These are phyloP conservation scores for Candida labiduridarum DNA, from an alignment of 1,139 yeast species.

Conservation along the genomic window DNA sequence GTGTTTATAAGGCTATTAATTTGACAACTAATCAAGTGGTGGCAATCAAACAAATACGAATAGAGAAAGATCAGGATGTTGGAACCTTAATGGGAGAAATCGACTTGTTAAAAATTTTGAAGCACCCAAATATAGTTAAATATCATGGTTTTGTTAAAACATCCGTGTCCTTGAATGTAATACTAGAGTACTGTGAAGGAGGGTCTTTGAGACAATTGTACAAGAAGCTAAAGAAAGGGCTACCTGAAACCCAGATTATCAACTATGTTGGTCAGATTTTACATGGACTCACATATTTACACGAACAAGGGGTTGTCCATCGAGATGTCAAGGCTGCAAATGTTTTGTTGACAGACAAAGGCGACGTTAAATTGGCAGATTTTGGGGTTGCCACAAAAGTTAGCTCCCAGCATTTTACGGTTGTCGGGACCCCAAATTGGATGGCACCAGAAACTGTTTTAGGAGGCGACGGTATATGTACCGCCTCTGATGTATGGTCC, in stretches of 20 bases:
- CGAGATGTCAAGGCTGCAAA: slow-evolving; percentile 95
- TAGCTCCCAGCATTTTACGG: slow-evolving; percentile 42
- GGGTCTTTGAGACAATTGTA: slow-evolving; percentile 81
- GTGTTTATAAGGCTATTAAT: slow-evolving; percentile 82
- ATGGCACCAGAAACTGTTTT: slow-evolving; percentile 83
- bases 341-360: slow-evolving; percentile 84
- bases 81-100: slow-evolving; percentile 77
- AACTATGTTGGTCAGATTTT: slow-evolving; percentile 70
- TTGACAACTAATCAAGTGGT: slow-evolving; percentile 65
- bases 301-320: slow-evolving; percentile 73
- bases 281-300: slow-evolving; percentile 69
- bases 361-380: slow-evolving; percentile 89
- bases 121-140: slow-evolving; percentile 85
- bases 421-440: slow-evolving; percentile 80
- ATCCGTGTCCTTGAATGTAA: slow-evolving; percentile 64
- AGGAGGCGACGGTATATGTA: slow-evolving; percentile 81
- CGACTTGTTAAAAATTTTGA: slow-evolving; percentile 76
- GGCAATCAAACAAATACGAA: slow-evolving; percentile 81
- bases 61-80: slow-evolving; percentile 50
- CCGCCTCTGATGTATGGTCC: slow-evolving; percentile 93
- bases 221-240: slow-evolving; percentile 51
- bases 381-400: slow-evolving; percentile 78
- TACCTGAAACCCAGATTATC: slow-evolving; percentile 65
- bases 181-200: slow-evolving; percentile 75
- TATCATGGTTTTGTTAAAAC: slow-evolving; percentile 87